These are phyloP conservation scores for Blastobotrys arbuscula DNA, from an alignment of 1,139 yeast genomes.

Conservation along the genomic window DNA sequence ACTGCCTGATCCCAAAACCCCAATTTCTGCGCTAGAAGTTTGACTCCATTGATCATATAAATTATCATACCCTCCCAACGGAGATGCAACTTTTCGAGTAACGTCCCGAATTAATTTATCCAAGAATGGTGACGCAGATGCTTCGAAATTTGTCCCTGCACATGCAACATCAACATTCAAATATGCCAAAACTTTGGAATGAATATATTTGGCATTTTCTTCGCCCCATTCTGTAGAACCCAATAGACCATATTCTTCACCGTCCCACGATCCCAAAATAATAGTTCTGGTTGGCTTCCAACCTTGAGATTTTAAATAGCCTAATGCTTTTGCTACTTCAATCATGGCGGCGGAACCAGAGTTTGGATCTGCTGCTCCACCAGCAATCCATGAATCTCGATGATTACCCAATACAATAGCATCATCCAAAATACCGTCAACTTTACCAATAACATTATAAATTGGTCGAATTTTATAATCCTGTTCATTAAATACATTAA, in stretches of 20 bases:
- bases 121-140: slow-evolving; percentile 50
- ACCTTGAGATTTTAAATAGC: slow-evolving; percentile 44
- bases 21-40: slow-evolving; percentile 36
- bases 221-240: slow-evolving; percentile 72
- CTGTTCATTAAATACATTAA: slow-evolving; percentile 51
- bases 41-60: slow-evolving; percentile 56
- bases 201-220: slow-evolving; percentile 40
- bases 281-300: slow-evolving; percentile 64
- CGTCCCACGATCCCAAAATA: slow-evolving; percentile 64
- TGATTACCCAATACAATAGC: slow-evolving; percentile 62
- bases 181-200: slow-evolving; percentile 50
- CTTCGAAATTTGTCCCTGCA: slow-evolving; percentile 44
- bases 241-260: slow-evolving; percentile 62
- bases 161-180: slow-evolving; percentile 59
- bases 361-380: slow-evolving; percentile 70
- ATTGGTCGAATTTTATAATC: slow-evolving; percentile 55
- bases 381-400: slow-evolving; percentile 68
- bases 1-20: slow-evolving; percentile 57
- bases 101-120: slow-evolving; percentile 39
- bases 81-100: slow-evolving; percentile 45
- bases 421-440: slow-evolving; percentile 50
- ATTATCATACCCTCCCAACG: slow-evolving; percentile 32
- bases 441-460: slow-evolving; percentile 52
- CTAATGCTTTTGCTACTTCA: slow-evolving; percentile 53
- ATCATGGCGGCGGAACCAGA: slow-evolving; percentile 56